Base-by-base conservation (phyloP, 331 rosid genomes). In the Quercus phellos region DNA sequence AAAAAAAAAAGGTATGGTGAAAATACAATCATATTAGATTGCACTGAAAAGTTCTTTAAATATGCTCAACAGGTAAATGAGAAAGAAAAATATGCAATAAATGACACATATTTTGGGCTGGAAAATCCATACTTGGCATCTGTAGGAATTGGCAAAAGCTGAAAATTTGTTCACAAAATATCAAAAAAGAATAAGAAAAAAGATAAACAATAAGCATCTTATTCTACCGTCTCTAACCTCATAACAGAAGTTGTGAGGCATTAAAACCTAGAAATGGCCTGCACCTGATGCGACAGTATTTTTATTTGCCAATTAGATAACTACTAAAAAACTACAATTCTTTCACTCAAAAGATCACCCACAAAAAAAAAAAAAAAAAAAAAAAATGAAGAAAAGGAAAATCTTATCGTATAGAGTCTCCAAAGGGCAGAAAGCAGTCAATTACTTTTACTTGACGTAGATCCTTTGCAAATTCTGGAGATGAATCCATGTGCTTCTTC, bases 401-500 rank as follows among this genome's bases (percentile, higher is more conserved):
- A 34, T 27, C 16, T 32, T 9, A 3, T 61, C n/a, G 22, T 60
- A 19, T 18, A 53, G 71, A 21, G 19, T 11, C 55, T 22, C 27
- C 38, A 73, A 34, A 60, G 13, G 50, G 59, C 76, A 74, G 77
- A 79, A 43, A 50, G 43, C 64, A 42, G 68, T 12, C 56, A 60
- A 90, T 66, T 82, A 90, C 99, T 84, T 94, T 94, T 75, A 92
- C 86, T 88, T 92, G 99, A 58, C 90, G 92, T 3, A 85, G 94
- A 77, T 94, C 97, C 85, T 88, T 92, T 58, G 91, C 83, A 63
- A 94, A 94, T 43, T 92, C 99, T 18, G 99, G 99, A 80, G 94
- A 85, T 71, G 97, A 92, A 83, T 94, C 99, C 99, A 94, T 94
- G 81, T 94, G 97, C 81, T 94, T 92, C 98, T 94, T 94, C 79